Evolutionary conservation across 441 rosid genomes (phyloP).

Genomic region (Brassica hybrid): DNA sequence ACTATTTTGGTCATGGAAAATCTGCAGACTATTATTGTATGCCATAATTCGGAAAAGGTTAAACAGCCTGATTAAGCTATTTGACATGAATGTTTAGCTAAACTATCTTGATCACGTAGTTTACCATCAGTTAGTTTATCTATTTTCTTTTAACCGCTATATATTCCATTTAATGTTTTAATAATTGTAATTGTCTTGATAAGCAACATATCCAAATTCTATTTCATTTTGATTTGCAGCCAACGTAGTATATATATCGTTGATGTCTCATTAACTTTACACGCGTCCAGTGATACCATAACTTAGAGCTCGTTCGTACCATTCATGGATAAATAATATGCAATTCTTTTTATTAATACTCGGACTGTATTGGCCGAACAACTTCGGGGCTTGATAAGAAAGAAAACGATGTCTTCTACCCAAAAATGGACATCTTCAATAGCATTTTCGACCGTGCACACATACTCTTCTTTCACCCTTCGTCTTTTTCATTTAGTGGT

Average conservation of each 20-base stretch:
- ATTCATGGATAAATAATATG: not conserved
- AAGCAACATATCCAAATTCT: not conserved
- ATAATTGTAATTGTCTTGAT: not conserved
- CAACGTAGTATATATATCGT: not conserved
- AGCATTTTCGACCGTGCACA: slow-evolving; percentile 7
- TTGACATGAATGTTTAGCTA: too few relatives aligned
- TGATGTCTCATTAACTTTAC: not conserved
- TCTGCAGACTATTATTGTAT: too few relatives aligned
- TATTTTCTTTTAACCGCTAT: not conserved
- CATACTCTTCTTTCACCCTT: not conserved
- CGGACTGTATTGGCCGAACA: not conserved
- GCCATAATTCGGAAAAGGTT: too few relatives aligned
- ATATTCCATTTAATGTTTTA: not conserved
- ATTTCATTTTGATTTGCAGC: not conserved
- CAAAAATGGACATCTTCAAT: not conserved
- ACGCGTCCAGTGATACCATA: slow-evolving; percentile 1
- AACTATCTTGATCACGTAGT: not conserved
- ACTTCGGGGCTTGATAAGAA: slow-evolving; percentile 8
- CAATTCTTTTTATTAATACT: not conserved
- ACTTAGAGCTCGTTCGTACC: not conserved
- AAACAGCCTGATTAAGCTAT: too few relatives aligned
- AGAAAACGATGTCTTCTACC: slow-evolving; percentile 14
- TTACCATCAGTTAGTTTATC: not conserved
- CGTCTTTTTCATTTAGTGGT: not conserved
- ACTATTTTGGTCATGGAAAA: not conserved